Conservation (phyloP, 2,329 filamentous ascomycete genomes). For the Hypoxylon sp. region DNA sequence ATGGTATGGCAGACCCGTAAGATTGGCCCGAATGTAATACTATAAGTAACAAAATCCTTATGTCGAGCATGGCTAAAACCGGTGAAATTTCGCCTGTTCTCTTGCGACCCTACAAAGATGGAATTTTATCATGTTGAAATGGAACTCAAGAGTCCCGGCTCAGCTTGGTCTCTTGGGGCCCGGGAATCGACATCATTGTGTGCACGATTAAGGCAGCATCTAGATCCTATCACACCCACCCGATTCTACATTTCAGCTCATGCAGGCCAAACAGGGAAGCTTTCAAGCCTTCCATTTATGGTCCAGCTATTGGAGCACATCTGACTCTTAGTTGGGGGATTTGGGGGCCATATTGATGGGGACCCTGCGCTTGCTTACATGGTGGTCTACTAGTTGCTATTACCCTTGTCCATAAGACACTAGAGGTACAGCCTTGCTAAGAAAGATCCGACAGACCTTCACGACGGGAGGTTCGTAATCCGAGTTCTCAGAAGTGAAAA, state of each 20-base stretch:
- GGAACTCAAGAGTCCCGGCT: not conserved
- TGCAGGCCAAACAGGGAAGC: not conserved
- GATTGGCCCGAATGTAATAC: not conserved
- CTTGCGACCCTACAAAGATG: not conserved
- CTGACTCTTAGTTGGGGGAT: too few species aligned
- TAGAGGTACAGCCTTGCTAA: not conserved
- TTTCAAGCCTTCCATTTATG: not conserved
- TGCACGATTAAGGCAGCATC: not conserved
- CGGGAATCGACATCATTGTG: not conserved
- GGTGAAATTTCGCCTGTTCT: not conserved
- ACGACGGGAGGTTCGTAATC: not conserved
- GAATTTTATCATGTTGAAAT: not conserved
- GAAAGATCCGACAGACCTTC: not conserved
- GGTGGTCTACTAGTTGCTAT: too few species aligned
- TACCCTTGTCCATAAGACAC: not conserved
- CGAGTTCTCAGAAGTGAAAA: not conserved
- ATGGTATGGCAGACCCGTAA: not conserved
- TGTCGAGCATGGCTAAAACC: not conserved
- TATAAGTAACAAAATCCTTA: constrained; percentile 1
- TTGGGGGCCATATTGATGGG: not conserved
- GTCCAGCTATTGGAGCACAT: not conserved
- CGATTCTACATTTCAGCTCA: constrained; percentile 9
- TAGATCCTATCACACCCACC: not conserved
- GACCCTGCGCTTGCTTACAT: not conserved
- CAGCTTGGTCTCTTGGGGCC: not conserved